Percentiles rank a stretch among this genome's conserved stretches.
Conservation (phyloP, 331 rosid species). For the Cucumis variabilis region DNA sequence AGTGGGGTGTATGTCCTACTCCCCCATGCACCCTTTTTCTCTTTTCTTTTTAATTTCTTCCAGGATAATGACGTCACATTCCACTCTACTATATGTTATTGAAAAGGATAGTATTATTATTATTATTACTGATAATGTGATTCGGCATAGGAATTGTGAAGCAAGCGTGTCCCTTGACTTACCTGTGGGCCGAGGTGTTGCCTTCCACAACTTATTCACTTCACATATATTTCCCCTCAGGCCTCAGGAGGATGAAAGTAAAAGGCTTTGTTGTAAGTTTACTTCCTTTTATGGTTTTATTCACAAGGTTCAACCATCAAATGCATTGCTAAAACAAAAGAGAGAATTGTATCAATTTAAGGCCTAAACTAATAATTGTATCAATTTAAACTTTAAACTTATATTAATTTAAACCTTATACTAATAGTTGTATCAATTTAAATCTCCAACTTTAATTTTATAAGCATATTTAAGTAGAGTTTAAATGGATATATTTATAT, state of each 20-base stretch:
- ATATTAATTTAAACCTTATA: too few relatives aligned
- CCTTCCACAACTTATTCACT: not conserved
- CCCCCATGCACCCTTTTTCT: slow-evolving; percentile 41
- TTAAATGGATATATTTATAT: too few relatives aligned
- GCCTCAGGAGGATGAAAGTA: not conserved
- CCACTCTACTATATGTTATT: too few relatives aligned
- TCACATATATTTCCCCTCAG: not conserved
- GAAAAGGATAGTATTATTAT: too few relatives aligned
- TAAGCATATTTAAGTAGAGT: too few relatives aligned
- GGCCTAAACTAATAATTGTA: too few relatives aligned
- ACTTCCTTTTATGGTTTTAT: not conserved
- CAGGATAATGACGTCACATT: slow-evolving; percentile 23
- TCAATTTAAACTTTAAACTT: too few relatives aligned
- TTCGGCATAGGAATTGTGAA: not conserved
- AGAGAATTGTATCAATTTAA: not conserved
- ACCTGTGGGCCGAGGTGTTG: slow-evolving; percentile 30
- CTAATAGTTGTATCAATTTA: too few relatives aligned
- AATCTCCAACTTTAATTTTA: too few relatives aligned
- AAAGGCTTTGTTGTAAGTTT: not conserved
- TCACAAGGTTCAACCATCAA: not conserved
- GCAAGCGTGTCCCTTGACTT: not conserved
- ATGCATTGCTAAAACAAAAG: slow-evolving; percentile 5
- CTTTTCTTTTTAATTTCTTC: not conserved
- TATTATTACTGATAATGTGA: too few relatives aligned
- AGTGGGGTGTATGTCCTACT: slow-evolving; percentile 45